Percentiles rank a stretch among this genome's conserved stretches.
Conservation (phyloP, 371 early-diverging fungal species). For the Mortierella sp. region DNA sequence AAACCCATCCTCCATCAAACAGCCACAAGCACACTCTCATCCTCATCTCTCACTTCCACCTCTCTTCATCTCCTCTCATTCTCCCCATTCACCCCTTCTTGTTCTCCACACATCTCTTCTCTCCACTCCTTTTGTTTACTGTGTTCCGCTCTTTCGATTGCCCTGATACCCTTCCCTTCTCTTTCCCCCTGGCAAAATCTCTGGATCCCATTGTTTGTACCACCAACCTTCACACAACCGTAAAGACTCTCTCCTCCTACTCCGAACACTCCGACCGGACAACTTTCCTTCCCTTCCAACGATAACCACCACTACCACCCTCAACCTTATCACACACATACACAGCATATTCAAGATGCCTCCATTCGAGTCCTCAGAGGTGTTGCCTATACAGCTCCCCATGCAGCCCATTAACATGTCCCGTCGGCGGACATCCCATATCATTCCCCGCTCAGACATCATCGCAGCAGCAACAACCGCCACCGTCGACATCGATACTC, state of each 20-base stretch:
- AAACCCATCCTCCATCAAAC: neutral
- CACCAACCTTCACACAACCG: neutral
- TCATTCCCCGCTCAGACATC: slow-evolving; percentile 19
- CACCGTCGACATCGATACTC: neutral
- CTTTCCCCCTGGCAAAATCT: neutral
- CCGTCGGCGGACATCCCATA: slow-evolving; percentile 41
- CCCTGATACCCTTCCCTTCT: neutral
- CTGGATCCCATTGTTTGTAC: neutral
- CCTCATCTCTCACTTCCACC: neutral
- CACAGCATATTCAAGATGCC: slow-evolving; percentile 19
- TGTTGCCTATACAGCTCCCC: slow-evolving; percentile 45
- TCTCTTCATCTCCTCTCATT: neutral
- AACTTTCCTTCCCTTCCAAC: neutral
- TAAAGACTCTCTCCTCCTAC: neutral
- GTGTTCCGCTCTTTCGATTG: neutral
- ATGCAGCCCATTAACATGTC: slow-evolving; percentile 37
- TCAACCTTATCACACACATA: neutral
- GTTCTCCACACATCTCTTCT: neutral
- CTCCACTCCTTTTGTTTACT: neutral
- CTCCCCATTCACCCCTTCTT: neutral
- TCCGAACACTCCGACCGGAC: neutral
- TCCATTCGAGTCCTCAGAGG: slow-evolving; percentile 39
- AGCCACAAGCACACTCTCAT: too few species aligned
- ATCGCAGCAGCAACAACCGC: neutral
- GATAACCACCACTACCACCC: neutral